Conservation (phyloP, 75 land plant genomes). For the Gnetum montanum region DNA sequence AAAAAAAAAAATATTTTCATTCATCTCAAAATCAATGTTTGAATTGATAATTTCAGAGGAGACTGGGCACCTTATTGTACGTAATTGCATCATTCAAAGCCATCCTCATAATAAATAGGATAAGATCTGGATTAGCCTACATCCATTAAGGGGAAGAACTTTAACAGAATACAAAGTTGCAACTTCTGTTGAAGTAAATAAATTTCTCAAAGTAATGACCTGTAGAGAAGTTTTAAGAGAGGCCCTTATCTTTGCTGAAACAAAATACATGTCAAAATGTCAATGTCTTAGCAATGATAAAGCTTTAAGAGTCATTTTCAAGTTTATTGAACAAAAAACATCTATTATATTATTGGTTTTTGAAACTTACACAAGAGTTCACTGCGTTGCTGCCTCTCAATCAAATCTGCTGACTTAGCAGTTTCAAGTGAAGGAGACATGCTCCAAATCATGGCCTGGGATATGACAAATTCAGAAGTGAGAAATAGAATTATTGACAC, state of each 20-base stretch:
- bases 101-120: constrained; percentile 63
- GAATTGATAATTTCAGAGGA: no score
- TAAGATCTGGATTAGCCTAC: constrained; percentile 68
- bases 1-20: no score
- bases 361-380: constrained; percentile 53
- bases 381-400: constrained; percentile 67
- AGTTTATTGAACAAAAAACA: no score
- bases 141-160: constrained; percentile 4
- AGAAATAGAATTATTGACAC: no score
- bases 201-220: constrained; percentile 21
- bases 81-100: constrained; percentile 88
- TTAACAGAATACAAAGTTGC: neutral
- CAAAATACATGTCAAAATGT: neutral
- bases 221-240: constrained; percentile 40
- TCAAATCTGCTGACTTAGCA: constrained; percentile 87
- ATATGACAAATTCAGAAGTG: no score
- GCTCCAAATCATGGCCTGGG: constrained; percentile 42
- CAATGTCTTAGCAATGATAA: neutral
- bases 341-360: neutral
- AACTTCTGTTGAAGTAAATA: neutral
- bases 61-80: constrained; percentile 97
- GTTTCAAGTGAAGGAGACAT: constrained; percentile 21
- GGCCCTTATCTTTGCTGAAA: constrained; percentile 55
- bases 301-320: no score
- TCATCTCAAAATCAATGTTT: no score